These are phyloP conservation scores for Suillus ampliporus DNA, from an alignment of 768 basidiomycete species.

Conservation along the genomic window DNA sequence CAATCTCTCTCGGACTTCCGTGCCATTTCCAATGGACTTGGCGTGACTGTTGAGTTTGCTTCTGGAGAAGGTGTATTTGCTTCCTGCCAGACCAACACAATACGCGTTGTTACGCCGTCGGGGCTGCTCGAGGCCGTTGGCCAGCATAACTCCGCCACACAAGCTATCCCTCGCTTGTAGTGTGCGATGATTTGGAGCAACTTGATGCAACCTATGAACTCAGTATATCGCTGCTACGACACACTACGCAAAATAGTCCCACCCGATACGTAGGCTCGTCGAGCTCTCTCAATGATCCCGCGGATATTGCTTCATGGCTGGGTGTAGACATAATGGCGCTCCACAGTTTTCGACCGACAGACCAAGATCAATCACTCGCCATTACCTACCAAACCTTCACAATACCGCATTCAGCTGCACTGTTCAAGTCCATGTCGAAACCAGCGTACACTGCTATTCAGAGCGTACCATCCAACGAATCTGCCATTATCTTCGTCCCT, in stretches of 20 bases:
- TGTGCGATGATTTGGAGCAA: conserved; percentile 87
- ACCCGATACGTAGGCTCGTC: conserved; percentile 82
- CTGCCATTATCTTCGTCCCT: conserved; percentile 86
- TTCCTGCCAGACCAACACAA: conserved; percentile 45
- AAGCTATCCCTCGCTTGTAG: conserved; percentile 61
- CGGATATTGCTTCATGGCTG: conserved; percentile 86
- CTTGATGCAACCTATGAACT: conserved; percentile 85
- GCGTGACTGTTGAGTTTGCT: conserved; percentile 45
- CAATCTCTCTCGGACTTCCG: conserved; percentile 64
- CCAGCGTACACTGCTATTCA: conserved; percentile 83
- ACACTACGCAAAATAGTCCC: conserved; percentile 61
- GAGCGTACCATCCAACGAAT: conserved; percentile 46
- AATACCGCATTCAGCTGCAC: conserved; percentile 82
- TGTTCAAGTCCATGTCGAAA: conserved; percentile 92
- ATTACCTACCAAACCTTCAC: conserved; percentile 79
- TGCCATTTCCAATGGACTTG: conserved; percentile 40
- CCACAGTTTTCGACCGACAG: conserved; percentile 80
- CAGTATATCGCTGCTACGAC: conserved; percentile 71
- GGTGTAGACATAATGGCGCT: conserved; percentile 64
- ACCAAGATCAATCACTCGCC: conserved; percentile 80
- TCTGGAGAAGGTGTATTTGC: conserved; percentile 39
- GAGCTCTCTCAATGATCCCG: conserved; percentile 78
- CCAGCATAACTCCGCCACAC: conserved; percentile 35
- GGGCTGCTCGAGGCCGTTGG: conserved; percentile 48
- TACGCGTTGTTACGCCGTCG: conserved; percentile 63